Conservation (phyloP, 2,329 filamentous ascomycete species). For the Talaromyces sp. region DNA sequence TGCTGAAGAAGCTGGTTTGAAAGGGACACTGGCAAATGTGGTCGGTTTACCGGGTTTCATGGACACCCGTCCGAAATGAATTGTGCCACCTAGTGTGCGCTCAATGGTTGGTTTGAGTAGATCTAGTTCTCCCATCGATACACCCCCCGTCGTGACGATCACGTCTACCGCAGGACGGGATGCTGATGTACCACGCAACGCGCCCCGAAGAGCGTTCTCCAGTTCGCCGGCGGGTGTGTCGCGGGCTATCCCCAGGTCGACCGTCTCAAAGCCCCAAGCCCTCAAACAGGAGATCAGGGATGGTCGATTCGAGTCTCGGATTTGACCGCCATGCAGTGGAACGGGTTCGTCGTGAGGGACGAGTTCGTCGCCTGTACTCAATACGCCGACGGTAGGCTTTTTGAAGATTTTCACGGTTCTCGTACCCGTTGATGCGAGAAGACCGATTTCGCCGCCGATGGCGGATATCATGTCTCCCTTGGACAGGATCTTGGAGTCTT, state of each 20-base stretch:
- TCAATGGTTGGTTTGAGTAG: slow-evolving; percentile 95
- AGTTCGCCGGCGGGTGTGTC: slow-evolving; percentile 60
- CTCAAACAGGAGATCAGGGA: slow-evolving; percentile 75
- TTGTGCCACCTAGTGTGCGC: slow-evolving; percentile 79
- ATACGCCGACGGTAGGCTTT: slow-evolving; percentile 74
- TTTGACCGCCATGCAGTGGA: slow-evolving; percentile 70
- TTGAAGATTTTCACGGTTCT: slow-evolving; percentile 67
- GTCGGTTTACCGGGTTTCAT: slow-evolving; percentile 99
- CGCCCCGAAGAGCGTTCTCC: slow-evolving; percentile 72
- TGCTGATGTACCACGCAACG: slow-evolving; percentile 56
- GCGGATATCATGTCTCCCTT: slow-evolving; percentile 80
- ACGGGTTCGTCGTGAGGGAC: slow-evolving; percentile 65
- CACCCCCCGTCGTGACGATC: slow-evolving; percentile 87
- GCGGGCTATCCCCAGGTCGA: slow-evolving; percentile 79
- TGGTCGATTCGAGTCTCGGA: slow-evolving; percentile 88
- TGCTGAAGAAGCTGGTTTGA: slow-evolving; percentile 41
- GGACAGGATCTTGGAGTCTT: slow-evolving; percentile 66
- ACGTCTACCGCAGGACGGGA: slow-evolving; percentile 58
- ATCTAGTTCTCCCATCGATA: slow-evolving; percentile 97
- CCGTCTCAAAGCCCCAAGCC: slow-evolving; percentile 70
- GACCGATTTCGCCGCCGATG: slow-evolving; percentile 83
- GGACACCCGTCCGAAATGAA: slow-evolving; percentile 90
- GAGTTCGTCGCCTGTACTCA: slow-evolving; percentile 95
- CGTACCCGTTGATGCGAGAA: slow-evolving; percentile 81
- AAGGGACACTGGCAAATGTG: slow-evolving; percentile 85